These are phyloP conservation scores for Citrus australasica DNA, from an alignment of 345 rosid species.

Conservation along the genomic window DNA sequence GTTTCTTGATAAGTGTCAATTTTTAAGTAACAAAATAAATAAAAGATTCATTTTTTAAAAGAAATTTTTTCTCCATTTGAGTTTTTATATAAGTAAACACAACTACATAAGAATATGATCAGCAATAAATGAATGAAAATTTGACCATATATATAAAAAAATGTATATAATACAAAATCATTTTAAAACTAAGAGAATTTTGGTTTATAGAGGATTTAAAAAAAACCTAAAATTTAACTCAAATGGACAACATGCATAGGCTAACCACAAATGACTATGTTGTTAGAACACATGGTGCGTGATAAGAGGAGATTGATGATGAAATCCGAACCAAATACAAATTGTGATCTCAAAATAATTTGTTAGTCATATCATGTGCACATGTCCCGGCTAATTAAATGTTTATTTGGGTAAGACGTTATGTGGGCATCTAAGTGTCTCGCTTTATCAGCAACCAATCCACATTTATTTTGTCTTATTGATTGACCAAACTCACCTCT, in stretches of 20 bases:
- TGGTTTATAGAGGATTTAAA: too few relatives aligned
- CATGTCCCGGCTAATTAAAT: constrained; percentile 8
- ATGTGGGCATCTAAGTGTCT: constrained; percentile 35
- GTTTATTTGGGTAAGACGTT: constrained; percentile 20
- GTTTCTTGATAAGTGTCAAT: neutral
- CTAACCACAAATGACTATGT: neutral
- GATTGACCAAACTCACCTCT: constrained; percentile 25
- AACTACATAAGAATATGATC: too few relatives aligned
- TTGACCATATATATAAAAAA: too few relatives aligned
- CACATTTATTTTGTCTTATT: constrained; percentile 44
- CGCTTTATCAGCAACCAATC: constrained; percentile 31
- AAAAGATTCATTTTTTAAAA: too few relatives aligned
- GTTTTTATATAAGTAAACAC: too few relatives aligned
- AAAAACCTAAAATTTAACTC: neutral
- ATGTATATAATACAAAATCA: too few relatives aligned
- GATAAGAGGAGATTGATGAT: neutral
- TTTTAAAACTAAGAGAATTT: too few relatives aligned
- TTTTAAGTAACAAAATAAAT: too few relatives aligned
- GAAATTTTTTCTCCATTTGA: too few relatives aligned
- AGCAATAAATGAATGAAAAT: too few relatives aligned
- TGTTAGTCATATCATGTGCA: constrained; percentile 27
- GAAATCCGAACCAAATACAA: neutral
- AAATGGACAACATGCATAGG: neutral
- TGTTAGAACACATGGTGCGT: neutral
- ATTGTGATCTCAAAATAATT: neutral